Evolutionary conservation across 352 stramenopile species (phyloP).

Genomic region (Globisporangium abappressorium): DNA sequence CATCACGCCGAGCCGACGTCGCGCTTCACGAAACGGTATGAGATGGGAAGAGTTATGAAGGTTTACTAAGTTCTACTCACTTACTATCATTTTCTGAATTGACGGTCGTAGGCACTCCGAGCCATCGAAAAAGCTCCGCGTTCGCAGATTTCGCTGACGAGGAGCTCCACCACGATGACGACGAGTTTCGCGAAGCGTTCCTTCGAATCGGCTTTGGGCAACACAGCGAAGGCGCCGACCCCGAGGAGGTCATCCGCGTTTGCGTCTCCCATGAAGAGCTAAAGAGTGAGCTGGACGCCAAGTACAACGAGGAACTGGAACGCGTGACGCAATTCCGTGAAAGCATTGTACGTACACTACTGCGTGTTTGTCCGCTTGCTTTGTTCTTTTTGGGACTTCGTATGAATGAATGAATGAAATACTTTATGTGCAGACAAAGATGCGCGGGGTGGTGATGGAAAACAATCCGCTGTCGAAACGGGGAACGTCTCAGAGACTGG

Average conservation of each 20-base stretch:
- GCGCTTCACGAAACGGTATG: conserved; percentile 5
- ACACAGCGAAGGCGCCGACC: conserved; percentile 49
- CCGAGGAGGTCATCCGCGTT: conserved; percentile 65
- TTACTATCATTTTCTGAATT: neutral
- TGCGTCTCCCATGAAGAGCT: conserved; percentile 66
- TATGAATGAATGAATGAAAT: neutral
- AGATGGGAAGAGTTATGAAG: neutral
- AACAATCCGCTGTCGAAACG: conserved; percentile 60
- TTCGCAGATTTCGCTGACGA: neutral
- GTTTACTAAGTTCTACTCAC: neutral
- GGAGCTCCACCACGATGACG: conserved; percentile 23
- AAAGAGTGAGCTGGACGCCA: conserved; percentile 60
- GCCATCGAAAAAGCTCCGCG: conserved; percentile 3
- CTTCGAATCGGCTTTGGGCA: conserved; percentile 66
- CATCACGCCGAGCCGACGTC: neutral
- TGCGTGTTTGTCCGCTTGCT: neutral
- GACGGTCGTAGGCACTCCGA: conserved; percentile 6
- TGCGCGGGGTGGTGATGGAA: conserved; percentile 43
- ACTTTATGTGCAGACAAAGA: conserved; percentile 28
- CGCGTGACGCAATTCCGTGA: conserved; percentile 45
- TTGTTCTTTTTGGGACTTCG: neutral
- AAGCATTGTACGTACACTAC: conserved; percentile 50
- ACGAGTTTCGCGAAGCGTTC: conserved; percentile 57
- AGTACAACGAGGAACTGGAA: conserved; percentile 61
- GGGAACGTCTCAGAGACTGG: conserved; percentile 60